Evolutionary conservation across 2,329 filamentous ascomycete genomes (phyloP), one percentile per base, ranked within the genome.

Genomic region (Madurella mycetomatis): DNA sequence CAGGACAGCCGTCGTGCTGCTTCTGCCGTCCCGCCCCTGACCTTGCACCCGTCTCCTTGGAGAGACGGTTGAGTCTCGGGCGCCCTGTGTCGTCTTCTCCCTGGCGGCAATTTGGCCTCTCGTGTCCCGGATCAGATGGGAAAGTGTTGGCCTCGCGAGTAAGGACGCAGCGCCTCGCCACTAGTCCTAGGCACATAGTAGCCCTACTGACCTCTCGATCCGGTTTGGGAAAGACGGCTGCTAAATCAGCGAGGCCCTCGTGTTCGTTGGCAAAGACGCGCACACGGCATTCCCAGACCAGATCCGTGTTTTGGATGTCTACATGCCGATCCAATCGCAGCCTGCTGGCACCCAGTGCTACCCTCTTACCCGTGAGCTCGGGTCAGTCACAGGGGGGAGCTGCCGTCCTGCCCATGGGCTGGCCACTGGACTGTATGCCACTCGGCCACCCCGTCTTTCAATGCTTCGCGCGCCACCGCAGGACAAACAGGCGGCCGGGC

Each of bases 271-370:
- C 43, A 41, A 40, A 37, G 31, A 49, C 45, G 17, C 47, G 60
- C 48, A 54, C 59, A 58, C 56, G 55, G 53, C 58, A 53, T 56
- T 56, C 53, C 57, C 55, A 60, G 58, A 60, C 55, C 58, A 55
- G 49, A 61, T 59, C 58, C 62, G 62, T 55, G 61, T 64, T 62
- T 64, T 61, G 56, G 57, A 59, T 60, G 42, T 39, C 47, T 32
- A 56, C 16, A 49, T 59, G 53, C 58, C 59, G 49, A 49, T 46
- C 60, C 59, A 57, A 59, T 60, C 49, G 43, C 41, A 39, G 16
- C 41, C 47, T 31, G 25, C 25, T 25, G 25, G 25, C 25, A 25
- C 25, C 43, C 32, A 50, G 9, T 55, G 31, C 48, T 53, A 47
- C 54, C 43, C 51, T 56, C 48, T 42, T 55, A 37, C 51, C 49